Evolutionary conservation across 148 eudicot genomes (phyloP).

Genomic region (Talinum fruticosum): DNA sequence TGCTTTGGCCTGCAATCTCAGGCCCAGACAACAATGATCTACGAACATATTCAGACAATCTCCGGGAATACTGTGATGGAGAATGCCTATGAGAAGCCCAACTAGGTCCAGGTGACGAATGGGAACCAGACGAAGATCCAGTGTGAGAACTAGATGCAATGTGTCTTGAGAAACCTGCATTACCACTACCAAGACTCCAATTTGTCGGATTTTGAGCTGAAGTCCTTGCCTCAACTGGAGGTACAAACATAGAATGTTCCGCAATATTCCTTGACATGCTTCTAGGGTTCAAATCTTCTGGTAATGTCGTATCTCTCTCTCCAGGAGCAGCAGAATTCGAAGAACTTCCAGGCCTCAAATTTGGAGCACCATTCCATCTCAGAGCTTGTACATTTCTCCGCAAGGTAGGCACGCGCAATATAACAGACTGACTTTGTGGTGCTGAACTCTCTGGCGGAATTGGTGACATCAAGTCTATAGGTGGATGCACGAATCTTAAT

Average conservation of each 20-base stretch:
- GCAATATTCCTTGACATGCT: constrained; percentile 46
- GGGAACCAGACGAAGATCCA: constrained; percentile 38
- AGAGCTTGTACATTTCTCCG: constrained; percentile 47
- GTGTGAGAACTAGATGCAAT: constrained; percentile 52
- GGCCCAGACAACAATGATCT: constrained; percentile 50
- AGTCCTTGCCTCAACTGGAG: constrained; percentile 49
- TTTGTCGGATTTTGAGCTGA: constrained; percentile 40
- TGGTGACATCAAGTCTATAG: constrained; percentile 42
- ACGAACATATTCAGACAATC: constrained; percentile 70
- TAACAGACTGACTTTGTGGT: constrained; percentile 33
- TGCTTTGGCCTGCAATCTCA: constrained; percentile 50
- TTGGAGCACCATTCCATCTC: constrained; percentile 54
- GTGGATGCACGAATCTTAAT: constrained; percentile 41
- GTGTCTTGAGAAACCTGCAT: constrained; percentile 34
- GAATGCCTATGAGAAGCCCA: constrained; percentile 50
- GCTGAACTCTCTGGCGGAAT: constrained; percentile 31
- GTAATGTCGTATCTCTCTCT: constrained; percentile 28
- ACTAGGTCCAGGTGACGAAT: constrained; percentile 37
- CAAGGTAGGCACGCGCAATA: constrained; percentile 41
- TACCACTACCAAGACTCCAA: constrained; percentile 47
- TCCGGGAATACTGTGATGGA: constrained; percentile 53
- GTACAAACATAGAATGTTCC: constrained; percentile 62
- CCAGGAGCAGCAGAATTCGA: constrained; percentile 32
- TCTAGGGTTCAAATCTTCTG: constrained; percentile 43
- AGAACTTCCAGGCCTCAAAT: constrained; percentile 42